Base-by-base conservation (phyloP, 208 protist species). In the Trypanosoma platydactyli region DNA sequence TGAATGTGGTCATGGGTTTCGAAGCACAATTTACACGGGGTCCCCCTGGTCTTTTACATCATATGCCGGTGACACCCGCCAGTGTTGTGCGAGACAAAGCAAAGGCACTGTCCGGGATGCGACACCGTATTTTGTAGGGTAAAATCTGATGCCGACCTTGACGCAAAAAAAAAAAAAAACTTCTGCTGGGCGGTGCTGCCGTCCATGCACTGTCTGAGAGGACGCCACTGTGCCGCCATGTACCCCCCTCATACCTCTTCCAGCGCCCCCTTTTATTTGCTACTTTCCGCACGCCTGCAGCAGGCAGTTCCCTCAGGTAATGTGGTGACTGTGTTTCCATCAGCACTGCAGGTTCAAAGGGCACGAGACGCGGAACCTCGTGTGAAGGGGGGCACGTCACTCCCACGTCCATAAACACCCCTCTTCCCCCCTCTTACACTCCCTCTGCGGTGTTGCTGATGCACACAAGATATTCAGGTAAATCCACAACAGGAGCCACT, bases 61-160 rank as follows among this genome's bases (percentile, higher is more conserved):
- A 16, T 11, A 16, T 60, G 63, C 52, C 52, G 40, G 52, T 68
- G 45, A 15, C 41, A 40, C 59, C 63, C 51, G 63, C 63, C 63
- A 68, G 63, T 68, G 63, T 68, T 68, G 63, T 68, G 63, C 63
- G 20, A 68, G 63, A 68, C 12, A 16, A 7, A 7, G 20, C 9
- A 15, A 4, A 16, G 33, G 61, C 16, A 7, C 12, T 42, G 5
- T 53, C 25, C 38, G 15, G 60, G 64, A 70, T 70, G 64, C 16
- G 42, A 56, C n/a, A 46, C 52, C 29, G 48, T 65, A 76, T 68
- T 76, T 83, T 64, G 77, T 83, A 79, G 77, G 77, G 77, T 79
- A 83, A 83, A 83, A 83, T 79, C 77, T 79, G 77, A 79, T 40
- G 15, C 45, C 64, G 64, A 70, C 64, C 52, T 48, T 70, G 64